Conservation (phyloP, 345 rosid genomes). For the Arabidopsis arenosa region DNA sequence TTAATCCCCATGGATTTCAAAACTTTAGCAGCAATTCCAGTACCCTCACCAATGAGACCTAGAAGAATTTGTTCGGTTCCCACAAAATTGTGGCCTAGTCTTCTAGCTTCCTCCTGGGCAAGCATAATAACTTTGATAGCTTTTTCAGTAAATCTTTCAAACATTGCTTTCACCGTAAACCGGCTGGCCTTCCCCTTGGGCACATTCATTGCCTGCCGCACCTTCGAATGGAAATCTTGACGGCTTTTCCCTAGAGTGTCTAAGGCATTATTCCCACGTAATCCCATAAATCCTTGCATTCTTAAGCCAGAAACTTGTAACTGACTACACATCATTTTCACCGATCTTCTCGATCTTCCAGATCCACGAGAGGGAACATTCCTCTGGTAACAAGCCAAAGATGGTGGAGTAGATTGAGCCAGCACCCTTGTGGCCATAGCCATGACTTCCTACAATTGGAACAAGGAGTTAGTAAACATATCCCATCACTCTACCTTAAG, state of each 20-base stretch:
- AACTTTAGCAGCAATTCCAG: slow-evolving; percentile 96
- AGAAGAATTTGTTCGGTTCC: slow-evolving; percentile 92
- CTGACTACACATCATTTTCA: slow-evolving; percentile 55
- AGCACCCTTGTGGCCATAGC: slow-evolving; percentile 80
- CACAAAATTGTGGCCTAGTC: slow-evolving; percentile 95
- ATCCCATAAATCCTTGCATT: slow-evolving; percentile 62
- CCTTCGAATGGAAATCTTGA: slow-evolving; percentile 61
- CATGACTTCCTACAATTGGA: slow-evolving; percentile 23
- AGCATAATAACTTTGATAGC: slow-evolving; percentile 95
- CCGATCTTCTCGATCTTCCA: slow-evolving; percentile 52
- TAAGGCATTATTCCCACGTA: slow-evolving; percentile 60
- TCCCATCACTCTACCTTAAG: slow-evolving; percentile 6
- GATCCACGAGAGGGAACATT: slow-evolving; percentile 56
- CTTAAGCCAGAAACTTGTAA: slow-evolving; percentile 50
- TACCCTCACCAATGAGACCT: slow-evolving; percentile 96
- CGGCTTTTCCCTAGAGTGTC: slow-evolving; percentile 51
- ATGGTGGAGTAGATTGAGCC: slow-evolving; percentile 70
- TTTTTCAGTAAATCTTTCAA: slow-evolving; percentile 90
- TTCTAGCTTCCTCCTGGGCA: slow-evolving; percentile 96
- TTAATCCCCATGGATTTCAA: slow-evolving; percentile 97
- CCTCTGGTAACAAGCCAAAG: slow-evolving; percentile 55
- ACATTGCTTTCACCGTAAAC: slow-evolving; percentile 69
- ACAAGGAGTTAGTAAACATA: slow-evolving; percentile 4
- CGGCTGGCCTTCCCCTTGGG: slow-evolving; percentile 59
- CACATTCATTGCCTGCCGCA: slow-evolving; percentile 52